Evolutionary conservation across 768 basidiomycete species (phyloP), one percentile per base, ranked within the genome.

Genomic region (Psilocybe sp.): DNA sequence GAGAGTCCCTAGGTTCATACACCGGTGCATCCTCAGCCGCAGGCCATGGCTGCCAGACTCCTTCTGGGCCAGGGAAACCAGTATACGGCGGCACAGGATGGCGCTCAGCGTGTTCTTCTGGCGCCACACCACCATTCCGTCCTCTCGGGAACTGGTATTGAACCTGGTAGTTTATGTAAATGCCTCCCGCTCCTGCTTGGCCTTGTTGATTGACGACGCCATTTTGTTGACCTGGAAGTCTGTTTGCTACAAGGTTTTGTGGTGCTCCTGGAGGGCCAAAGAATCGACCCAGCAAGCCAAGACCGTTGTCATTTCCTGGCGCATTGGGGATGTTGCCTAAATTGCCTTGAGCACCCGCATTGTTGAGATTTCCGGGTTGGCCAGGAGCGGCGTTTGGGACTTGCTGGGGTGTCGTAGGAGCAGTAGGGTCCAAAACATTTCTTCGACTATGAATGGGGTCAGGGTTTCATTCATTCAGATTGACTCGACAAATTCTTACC

Each of bases 1-100:
- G 8, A 14, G 52, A 46, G 28, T 38, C 23, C 23, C 23, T 7
- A 28, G 7, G 23, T 7, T 28, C 23, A 7, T 28, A 28, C 7
- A 7, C 23, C 23, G 23, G 39, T 4, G 45, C 20, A 35, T 18
- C 16, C 3, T 46, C 69, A 44, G 70, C 70, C 31, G 65, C 62
- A 37, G 76, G 77, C 85, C 85, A 88, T 18, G 75, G 77, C 49
- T 81, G 81, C 82, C 84, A 87, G n/a, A 67, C 74, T 15, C 78
- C 80, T 33, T 76, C 78, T 8, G 84, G 85, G 8, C 83, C 85
- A 35, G 74, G 71, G 56, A 88, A 87, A 11, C 87, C 85, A 50
- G 71, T 58, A 53, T 81, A 84, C 28, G 73, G 75, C 1, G 84
- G 86, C 4, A 79, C 67, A 4, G 74, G 75, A 19, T 71, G 68